Evolutionary conservation across 2,329 filamentous ascomycete genomes (phyloP).

Genomic region (Penicillium hordei): DNA sequence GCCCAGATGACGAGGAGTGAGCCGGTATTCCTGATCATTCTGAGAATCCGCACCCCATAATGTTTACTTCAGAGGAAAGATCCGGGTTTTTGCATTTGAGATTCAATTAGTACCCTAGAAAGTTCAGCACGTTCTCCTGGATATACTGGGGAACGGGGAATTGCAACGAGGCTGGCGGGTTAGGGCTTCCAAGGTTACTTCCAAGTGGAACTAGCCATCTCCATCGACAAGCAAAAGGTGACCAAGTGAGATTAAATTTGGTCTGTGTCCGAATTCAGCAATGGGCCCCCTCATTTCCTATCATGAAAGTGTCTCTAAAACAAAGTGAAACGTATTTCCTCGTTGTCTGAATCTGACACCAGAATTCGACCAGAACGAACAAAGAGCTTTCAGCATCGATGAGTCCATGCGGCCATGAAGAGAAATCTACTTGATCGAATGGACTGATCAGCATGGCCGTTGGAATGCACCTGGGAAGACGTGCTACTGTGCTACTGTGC

Average conservation of each 20-base stretch:
- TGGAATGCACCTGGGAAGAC: not conserved
- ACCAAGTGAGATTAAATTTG: too few relatives aligned
- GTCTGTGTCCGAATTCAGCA: not conserved
- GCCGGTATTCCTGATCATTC: not conserved
- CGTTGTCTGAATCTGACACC: not conserved
- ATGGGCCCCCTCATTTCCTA: not conserved
- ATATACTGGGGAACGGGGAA: not conserved
- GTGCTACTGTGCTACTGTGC: not conserved
- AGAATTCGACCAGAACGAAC: not conserved
- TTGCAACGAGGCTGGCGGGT: not conserved
- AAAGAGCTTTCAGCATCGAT: not conserved
- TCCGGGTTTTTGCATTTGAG: not conserved
- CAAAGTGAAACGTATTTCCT: not conserved
- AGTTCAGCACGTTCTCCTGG: not conserved
- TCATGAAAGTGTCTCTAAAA: not conserved
- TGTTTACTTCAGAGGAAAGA: not conserved
- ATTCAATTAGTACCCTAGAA: not conserved
- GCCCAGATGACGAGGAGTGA: too few relatives aligned
- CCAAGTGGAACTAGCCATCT: not conserved
- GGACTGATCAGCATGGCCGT: not conserved
- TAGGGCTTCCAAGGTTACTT: not conserved
- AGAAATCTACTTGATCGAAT: not conserved
- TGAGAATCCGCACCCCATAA: not conserved
- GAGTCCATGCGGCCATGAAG: not conserved
- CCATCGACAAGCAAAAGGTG: not conserved